Evolutionary conservation across 306 rosid species (phyloP), one percentile per base, ranked within the genome.

Genomic region (Myrica gale): DNA sequence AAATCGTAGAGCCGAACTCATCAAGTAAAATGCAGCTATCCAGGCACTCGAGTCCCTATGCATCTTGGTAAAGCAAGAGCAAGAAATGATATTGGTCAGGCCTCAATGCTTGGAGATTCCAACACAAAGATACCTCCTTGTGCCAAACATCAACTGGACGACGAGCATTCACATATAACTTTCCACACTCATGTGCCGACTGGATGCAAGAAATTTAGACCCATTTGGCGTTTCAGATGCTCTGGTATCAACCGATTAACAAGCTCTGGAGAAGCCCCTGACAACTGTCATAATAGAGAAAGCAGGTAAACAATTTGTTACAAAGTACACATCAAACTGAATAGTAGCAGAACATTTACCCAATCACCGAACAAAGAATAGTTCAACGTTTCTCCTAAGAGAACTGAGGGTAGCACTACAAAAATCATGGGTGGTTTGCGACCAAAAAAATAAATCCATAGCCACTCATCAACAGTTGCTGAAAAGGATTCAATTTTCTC

Each of bases 201-300:
- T 53, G 76, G 79, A 74, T 88, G 96, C 74, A 46, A 74, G 80
- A 88, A 80, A 61, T 85, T 85, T 67, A 76, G 87, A 48, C 96
- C 95, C 68, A 87, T 85, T 76, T 94, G 96, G 68, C 97, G 89
- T 89, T 94, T 92, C 89, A 85, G 85, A 39, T 90, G 92, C 60
- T 94, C 97, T 12, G 98, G 98, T 82, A 94, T 86, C 86, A 94
- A 88, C 93, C 76, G 90, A 65, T 88, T 86, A 73, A 90, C 66
- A 47, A 94, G 96, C 81, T 94, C 98, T 11, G 95, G 89, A 54
- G 98, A 89, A 15, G 97, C 87, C 42, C 96, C 90, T 0, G 90
- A 61, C 71, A 90, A 72, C 98, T 94, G 97, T 54, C 76, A 81
- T 47, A 41, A 71, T 19, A 48, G n/a, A 13, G 7, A 12, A 53